Evolutionary conservation across 2,329 filamentous ascomycete genomes (phyloP).

Genomic region (Botrytis fabae): DNA sequence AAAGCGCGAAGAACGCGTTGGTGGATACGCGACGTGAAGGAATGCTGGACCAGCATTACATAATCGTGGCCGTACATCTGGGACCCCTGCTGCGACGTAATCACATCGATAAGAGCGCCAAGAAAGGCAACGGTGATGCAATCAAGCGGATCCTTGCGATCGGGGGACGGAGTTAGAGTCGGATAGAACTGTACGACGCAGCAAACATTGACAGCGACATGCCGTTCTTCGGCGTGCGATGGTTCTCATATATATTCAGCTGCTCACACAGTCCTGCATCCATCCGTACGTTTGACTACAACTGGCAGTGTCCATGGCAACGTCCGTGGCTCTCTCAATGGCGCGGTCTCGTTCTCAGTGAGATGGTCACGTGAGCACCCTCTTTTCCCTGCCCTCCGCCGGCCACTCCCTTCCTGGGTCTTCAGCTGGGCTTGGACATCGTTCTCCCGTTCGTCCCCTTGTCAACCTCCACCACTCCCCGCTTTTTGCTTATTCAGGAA

Average conservation of each 20-base stretch:
- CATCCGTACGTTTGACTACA: no score
- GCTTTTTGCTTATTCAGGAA: constrained; percentile 3
- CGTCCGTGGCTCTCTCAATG: neutral
- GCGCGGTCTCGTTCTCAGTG: no score
- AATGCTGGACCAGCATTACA: no score
- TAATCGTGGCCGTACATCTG: no score
- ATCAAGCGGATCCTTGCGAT: neutral
- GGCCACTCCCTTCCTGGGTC: no score
- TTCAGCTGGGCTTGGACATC: no score
- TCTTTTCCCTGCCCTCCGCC: neutral
- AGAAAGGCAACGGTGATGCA: neutral
- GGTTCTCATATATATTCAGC: no score
- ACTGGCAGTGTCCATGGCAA: no score
- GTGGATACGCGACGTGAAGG: constrained; percentile 7
- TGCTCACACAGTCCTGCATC: no score
- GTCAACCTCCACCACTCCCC: neutral
- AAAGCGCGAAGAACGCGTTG: constrained; percentile 8
- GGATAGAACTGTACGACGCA: no score
- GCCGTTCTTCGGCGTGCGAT: neutral
- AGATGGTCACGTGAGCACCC: neutral
- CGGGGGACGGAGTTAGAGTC: no score
- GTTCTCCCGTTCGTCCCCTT: neutral
- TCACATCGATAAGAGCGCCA: neutral
- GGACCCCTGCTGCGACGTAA: neutral
- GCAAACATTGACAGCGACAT: neutral